A percentile compares a stretch with the other conserved stretches of the same genome.
phyloP scores from a whole-genome alignment of 208 protist genomes.

The Trypanosoma grayi region DNA sequence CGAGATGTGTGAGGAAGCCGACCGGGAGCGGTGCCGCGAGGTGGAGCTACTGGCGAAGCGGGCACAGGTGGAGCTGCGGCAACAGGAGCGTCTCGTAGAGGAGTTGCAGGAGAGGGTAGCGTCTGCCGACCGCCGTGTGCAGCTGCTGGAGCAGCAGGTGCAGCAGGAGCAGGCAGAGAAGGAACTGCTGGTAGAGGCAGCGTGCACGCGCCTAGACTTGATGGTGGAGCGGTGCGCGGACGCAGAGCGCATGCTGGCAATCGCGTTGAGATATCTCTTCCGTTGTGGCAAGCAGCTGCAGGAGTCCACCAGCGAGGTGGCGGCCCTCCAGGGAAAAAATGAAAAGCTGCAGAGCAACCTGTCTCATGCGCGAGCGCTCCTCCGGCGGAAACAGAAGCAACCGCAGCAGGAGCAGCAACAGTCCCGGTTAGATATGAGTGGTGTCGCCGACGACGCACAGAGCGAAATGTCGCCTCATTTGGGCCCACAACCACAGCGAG shows the following conservation, averaged over 20 bases:
- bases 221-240: constrained; percentile 23
- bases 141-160: neutral
- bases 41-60: constrained; percentile 2
- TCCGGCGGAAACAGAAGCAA: constrained; percentile 19
- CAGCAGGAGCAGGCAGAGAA: constrained; percentile 10
- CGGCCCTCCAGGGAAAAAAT: constrained; percentile 17
- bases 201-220: constrained; percentile 18
- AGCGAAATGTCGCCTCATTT: neutral
- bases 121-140: neutral
- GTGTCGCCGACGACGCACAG: constrained; percentile 3
- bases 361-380: neutral
- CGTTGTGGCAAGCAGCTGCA: constrained; percentile 22
- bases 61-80: constrained; percentile 4
- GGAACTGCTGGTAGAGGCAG: constrained; percentile 19
- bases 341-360: constrained; percentile 25
- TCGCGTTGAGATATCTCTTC: constrained; percentile 6
- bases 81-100: constrained; percentile 8
- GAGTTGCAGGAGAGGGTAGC: constrained; percentile 14
- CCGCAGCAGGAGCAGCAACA: constrained; percentile 25
- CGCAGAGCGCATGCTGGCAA: constrained; percentile 20
- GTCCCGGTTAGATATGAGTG: constrained; percentile 1
- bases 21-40: constrained; percentile 4
- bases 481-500: constrained; percentile 19
- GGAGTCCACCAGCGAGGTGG: constrained; percentile 13
- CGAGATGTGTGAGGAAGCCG: neutral